Base-by-base conservation (phyloP, 192 early-diverging fungal species). In the Phlyctochytrium planicorne region DNA sequence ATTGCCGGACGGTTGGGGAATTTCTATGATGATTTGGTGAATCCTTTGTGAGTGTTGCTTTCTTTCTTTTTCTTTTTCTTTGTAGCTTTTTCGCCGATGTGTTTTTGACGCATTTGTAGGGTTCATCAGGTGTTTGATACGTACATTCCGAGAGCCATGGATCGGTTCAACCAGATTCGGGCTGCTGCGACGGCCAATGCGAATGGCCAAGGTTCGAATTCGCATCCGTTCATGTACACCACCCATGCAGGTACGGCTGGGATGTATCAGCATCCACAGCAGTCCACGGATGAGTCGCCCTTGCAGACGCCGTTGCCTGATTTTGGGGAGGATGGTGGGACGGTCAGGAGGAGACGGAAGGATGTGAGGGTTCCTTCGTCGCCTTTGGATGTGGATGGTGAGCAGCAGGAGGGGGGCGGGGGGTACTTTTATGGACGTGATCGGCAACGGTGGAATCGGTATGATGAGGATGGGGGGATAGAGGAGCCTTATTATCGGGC, bases 1-100 rank as follows among this genome's bases (percentile, higher is more conserved):
- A 73, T 75, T 52, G 72, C 78, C 20, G 79, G 59, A n/a, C 79
- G 63, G 53, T 76, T 79, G 17, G 77, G 65, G 10, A 79, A 68
- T 53, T 79, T 79, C 30, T 47, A 47, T 47, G 40, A 20, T 6
- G 72, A 66, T 50, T 80, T 70, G 3, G 77, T 75, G 62, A 60
- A 73, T 52, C 71, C 29, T n/a, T 36, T 24, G 34, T 37, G 59
- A 24, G 16, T 73, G 33, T 34, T 47, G 23, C 60, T 34, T 6
- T 65, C 67, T 10, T 73, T 70, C 32, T 73, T 53, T 24, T 73
- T 34, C 0, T 73, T 68, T 53, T 35, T 68, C 32, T 6, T 74
- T 34, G 20, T 20, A 14, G 40, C 6, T 47, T 47, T 6, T 47
- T n/a, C n/a, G n/a, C n/a, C n/a, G n/a, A n/a, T n/a, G n/a, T n/a